A percentile compares a stretch with the other conserved stretches of the same genome.
phyloP scores from a whole-genome alignment of 106 monocot species.

The Dendrobium officinale region DNA sequence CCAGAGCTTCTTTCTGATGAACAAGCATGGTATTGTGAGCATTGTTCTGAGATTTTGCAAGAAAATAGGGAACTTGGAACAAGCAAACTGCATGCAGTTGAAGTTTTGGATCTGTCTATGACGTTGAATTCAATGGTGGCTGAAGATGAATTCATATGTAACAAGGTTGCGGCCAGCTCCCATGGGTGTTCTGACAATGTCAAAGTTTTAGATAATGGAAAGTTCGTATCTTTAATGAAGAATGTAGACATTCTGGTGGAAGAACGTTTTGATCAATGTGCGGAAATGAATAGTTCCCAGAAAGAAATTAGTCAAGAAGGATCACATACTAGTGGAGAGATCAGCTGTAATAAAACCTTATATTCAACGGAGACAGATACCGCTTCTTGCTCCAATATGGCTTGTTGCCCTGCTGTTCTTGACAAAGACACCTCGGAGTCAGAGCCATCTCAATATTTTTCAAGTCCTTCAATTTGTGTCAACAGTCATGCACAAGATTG shows the following conservation, averaged over 20 bases:
- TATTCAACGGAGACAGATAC: slow-evolving; percentile 9
- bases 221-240: background rate
- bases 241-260: slow-evolving; percentile 10
- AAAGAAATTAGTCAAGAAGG: slow-evolving; percentile 7
- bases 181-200: slow-evolving; percentile 11
- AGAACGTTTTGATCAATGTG: slow-evolving; percentile 6
- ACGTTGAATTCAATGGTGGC: background rate
- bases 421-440: slow-evolving; percentile 20
- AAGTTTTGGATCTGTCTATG: slow-evolving; percentile 10
- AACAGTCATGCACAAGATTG: background rate
- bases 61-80: slow-evolving; percentile 8
- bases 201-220: slow-evolving; percentile 11
- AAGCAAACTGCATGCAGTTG: slow-evolving; percentile 7
- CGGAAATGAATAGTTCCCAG: slow-evolving; percentile 4
- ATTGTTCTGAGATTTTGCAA: slow-evolving; percentile 42
- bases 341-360: slow-evolving; percentile 9
- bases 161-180: background rate
- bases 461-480: slow-evolving; percentile 9
- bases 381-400: background rate
- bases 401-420: slow-evolving; percentile 5
- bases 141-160: slow-evolving; percentile 8
- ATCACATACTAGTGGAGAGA: background rate
- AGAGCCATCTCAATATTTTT: slow-evolving; percentile 17
- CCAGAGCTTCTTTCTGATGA: slow-evolving; percentile 72
- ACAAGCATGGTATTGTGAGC: slow-evolving; percentile 90